Evolutionary conservation across 768 basidiomycete species (phyloP), one percentile per base, ranked within the genome.

Genomic region (Amanita rimosa): DNA sequence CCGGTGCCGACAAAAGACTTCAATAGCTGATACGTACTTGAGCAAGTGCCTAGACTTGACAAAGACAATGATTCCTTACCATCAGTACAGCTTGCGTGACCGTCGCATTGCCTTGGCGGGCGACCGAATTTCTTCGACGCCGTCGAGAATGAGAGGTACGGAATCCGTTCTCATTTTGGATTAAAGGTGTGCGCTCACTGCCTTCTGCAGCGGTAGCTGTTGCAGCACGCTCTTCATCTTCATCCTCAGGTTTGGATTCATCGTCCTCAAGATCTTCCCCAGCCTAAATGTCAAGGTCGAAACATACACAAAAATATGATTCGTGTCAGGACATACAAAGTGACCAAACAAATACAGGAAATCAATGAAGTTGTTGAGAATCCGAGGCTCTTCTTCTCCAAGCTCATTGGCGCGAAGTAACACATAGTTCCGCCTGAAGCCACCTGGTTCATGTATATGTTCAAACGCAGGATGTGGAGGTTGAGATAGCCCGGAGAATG

Each of bases 1-100:
- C 95, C 95, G 11, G 95, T 97, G 17, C 95, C 95, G 41, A 98
- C 81, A 57, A 98, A 98, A 1, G 86, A 81, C 66, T 97, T 97
- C 51, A 96, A 67, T 48, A 98, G 66, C 90, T 94, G 55, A 9
- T 51, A 41, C 52, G 31, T 27, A 21, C 6, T 35, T 35, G 27
- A 50, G 24, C 5, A 21, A 40, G 11, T 7, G 6, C 16, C 21
- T 24, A 44, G 2, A 13, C 29, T 7, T 41, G 29, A 9, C 19
- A 10, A 24, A 10, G 22, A 36, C 29, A 31, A 31, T 16, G 61
- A 75, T 33, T 57, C 86, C 77, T 35, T 57, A 88, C 91, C 93
- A 97, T 97, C 41, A 98, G 68, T 6, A 93, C 80, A 17, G 95
- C 95, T 65, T 97, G 90, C 2, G 83, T 78, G 10, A 93, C 85